These are phyloP conservation scores for Mycena rosella DNA, from an alignment of 768 basidiomycete species.

Conservation along the genomic window DNA sequence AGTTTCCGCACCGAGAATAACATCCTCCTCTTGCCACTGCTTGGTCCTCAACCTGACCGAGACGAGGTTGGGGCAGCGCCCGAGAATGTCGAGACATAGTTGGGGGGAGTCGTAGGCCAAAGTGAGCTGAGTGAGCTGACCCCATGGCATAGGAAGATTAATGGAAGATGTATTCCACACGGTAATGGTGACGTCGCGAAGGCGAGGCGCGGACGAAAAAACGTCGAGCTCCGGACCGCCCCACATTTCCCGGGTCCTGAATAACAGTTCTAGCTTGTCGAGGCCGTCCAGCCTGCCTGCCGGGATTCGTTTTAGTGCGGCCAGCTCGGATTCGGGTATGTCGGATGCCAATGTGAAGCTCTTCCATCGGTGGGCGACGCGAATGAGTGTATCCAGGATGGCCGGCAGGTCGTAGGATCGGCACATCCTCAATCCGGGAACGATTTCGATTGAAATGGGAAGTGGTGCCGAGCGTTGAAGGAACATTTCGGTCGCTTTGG, in stretches of 20 bases:
- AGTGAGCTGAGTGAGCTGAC: slow-evolving; percentile 18
- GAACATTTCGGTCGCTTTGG: too few species aligned
- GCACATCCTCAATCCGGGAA: too few species aligned
- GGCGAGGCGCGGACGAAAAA: too few species aligned
- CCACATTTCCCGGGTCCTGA: too few species aligned
- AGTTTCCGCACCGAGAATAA: too few species aligned
- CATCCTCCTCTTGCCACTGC: slow-evolving; percentile 5
- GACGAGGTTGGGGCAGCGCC: slow-evolving; percentile 14
- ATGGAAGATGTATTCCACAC: background rate
- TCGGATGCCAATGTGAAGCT: background rate
- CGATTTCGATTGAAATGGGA: too few species aligned
- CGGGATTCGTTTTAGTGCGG: background rate
- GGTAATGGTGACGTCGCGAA: background rate
- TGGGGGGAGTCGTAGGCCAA: slow-evolving; percentile 11
- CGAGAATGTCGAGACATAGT: slow-evolving; percentile 20
- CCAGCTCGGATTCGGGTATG: background rate
- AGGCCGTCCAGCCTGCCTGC: too few species aligned
- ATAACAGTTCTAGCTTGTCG: too few species aligned
- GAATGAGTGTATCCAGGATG: background rate
- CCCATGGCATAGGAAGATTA: slow-evolving; percentile 20
- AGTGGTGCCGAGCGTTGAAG: too few species aligned
- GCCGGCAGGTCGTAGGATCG: too few species aligned
- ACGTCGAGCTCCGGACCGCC: too few species aligned
- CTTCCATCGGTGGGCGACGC: slow-evolving; percentile 9
- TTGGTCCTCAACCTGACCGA: background rate